Conservation (phyloP, 352 stramenopile species). For the Peronospora belbahrii region DNA sequence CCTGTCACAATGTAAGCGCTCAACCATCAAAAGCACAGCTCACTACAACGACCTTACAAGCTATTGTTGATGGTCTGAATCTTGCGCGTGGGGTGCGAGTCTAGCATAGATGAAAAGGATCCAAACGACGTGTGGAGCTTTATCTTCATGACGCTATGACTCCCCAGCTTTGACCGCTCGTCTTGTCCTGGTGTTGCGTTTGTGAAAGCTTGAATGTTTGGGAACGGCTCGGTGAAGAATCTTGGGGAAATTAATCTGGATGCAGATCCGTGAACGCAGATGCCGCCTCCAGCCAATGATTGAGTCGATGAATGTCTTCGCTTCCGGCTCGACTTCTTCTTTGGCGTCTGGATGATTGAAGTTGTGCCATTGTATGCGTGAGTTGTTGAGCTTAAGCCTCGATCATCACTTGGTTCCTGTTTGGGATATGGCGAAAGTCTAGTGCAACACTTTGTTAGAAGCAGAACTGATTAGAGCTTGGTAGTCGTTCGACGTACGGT, state of each 20-base stretch:
- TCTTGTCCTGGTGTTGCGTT: slow-evolving; percentile 56
- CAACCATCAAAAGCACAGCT: neutral
- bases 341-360: slow-evolving; percentile 8
- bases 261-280: slow-evolving; percentile 29
- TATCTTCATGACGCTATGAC: slow-evolving; percentile 65
- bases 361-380: neutral
- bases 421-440: slow-evolving; percentile 61
- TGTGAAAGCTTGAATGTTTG: slow-evolving; percentile 73
- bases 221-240: slow-evolving; percentile 49
- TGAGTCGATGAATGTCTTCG: slow-evolving; percentile 10
- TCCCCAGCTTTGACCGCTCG: slow-evolving; percentile 54
- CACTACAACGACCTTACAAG: slow-evolving; percentile 30
- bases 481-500: slow-evolving; percentile 37
- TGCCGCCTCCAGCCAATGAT: slow-evolving; percentile 19
- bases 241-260: slow-evolving; percentile 16
- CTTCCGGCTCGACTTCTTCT: slow-evolving; percentile 1
- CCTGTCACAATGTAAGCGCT: neutral
- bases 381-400: neutral
- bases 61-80: slow-evolving; percentile 82
- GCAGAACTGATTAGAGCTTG: neutral
- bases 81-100: slow-evolving; percentile 45
- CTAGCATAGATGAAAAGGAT: slow-evolving; percentile 20
- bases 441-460: slow-evolving; percentile 11
- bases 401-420: slow-evolving; percentile 17
- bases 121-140: slow-evolving; percentile 64